These are phyloP conservation scores for Phialophora macrospora DNA, from an alignment of 2,329 filamentous ascomycete genomes.

Conservation along the genomic window DNA sequence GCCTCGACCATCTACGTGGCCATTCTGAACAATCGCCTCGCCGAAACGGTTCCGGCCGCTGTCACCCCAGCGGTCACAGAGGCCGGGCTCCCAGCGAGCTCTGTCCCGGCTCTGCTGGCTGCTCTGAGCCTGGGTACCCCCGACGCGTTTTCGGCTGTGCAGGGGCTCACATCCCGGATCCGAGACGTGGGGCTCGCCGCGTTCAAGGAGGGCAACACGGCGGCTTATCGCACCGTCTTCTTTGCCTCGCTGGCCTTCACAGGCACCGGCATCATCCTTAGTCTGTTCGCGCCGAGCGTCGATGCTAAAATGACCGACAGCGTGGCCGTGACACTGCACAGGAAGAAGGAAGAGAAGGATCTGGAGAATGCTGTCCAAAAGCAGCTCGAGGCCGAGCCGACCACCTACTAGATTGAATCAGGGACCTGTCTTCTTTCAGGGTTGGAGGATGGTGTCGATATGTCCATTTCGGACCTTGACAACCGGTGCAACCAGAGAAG, in stretches of 20 bases:
- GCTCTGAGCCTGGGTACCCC: not conserved
- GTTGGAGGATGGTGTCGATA: too few species aligned
- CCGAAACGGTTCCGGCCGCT: not conserved
- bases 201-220: not conserved
- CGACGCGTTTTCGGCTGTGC: not conserved
- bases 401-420: too few species aligned
- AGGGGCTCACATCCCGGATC: not conserved
- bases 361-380: too few species aligned
- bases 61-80: not conserved
- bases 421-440: too few species aligned
- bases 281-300: not conserved
- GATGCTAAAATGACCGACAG: not conserved
- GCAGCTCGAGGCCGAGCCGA: too few species aligned
- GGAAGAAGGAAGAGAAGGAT: constrained; percentile 6
- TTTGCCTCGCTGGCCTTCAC: constrained; percentile 1
- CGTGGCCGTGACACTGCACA: not conserved
- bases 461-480: too few species aligned
- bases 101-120: not conserved
- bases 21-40: constrained; percentile 16
- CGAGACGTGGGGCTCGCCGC: not conserved
- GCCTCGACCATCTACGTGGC: constrained; percentile 8
- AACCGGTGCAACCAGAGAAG: too few species aligned
- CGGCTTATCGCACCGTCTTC: not conserved
- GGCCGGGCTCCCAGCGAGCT: constrained; percentile 1
- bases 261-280: not conserved